Conservation (phyloP, 768 basidiomycete species). For the Nidularia pulvinata region DNA sequence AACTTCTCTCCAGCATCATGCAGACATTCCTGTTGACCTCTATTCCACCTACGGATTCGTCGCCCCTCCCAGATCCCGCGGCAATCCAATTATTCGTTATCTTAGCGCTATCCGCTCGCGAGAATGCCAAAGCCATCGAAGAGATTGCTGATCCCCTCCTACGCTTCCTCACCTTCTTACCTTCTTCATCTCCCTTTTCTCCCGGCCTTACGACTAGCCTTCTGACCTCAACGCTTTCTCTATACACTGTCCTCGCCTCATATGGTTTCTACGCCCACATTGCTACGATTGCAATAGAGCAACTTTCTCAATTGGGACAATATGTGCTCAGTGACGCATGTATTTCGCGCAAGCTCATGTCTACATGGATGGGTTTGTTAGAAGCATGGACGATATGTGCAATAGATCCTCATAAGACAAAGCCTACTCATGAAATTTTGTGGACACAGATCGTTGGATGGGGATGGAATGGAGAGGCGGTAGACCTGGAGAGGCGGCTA, state of each 20-base stretch:
- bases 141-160: conserved; percentile 66
- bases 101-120: conserved; percentile 66
- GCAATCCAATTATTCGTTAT: conserved; percentile 59
- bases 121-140: conserved; percentile 56
- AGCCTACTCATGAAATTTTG: conserved; percentile 81
- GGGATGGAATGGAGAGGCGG: conserved; percentile 67
- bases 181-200: conserved; percentile 35
- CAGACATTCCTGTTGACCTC: conserved; percentile 58
- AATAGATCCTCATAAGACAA: conserved; percentile 88
- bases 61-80: conserved; percentile 36
- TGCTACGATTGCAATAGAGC: conserved; percentile 59
- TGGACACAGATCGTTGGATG: conserved; percentile 89
- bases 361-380: conserved; percentile 59
- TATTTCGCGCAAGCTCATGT: conserved; percentile 29
- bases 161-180: conserved; percentile 66
- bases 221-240: conserved; percentile 52
- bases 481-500: conserved; percentile 34
- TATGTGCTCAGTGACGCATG: conserved; percentile 41
- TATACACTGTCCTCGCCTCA: conserved; percentile 65
- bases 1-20: conserved; percentile 51
- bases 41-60: conserved; percentile 34
- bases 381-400: conserved; percentile 82
- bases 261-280: conserved; percentile 82
- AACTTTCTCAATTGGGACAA: conserved; percentile 49
- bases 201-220: conserved; percentile 47